Conservation (phyloP, 2,329 filamentous ascomycete genomes). For the Fusarium concolor region DNA sequence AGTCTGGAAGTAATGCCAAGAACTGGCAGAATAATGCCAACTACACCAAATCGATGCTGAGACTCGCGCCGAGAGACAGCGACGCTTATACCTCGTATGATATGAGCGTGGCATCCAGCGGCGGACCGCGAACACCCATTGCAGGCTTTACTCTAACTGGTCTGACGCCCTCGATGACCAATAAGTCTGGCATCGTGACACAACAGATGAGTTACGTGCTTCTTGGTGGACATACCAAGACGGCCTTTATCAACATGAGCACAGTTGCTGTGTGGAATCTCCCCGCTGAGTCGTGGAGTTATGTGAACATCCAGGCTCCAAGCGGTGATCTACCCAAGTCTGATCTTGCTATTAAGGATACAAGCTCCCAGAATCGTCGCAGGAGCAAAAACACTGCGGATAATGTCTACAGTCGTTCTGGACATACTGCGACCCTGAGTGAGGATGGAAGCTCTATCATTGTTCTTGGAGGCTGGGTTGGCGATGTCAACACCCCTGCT, state of each 20-base stretch:
- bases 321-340: constrained; percentile 54
- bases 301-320: constrained; percentile 72
- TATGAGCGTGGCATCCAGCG: constrained; percentile 54
- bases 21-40: constrained; percentile 75
- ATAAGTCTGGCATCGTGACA: constrained; percentile 71
- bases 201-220: constrained; percentile 84
- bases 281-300: constrained; percentile 88
- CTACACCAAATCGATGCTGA: constrained; percentile 85
- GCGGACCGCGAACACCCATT: constrained; percentile 79
- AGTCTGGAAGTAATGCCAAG: constrained; percentile 49
- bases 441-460: constrained; percentile 82
- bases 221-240: constrained; percentile 84
- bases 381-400: constrained; percentile 45
- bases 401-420: constrained; percentile 82
- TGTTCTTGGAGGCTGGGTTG: constrained; percentile 92
- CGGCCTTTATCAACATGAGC: constrained; percentile 94
- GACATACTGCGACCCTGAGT: constrained; percentile 85
- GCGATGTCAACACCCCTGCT: constrained; percentile 79
- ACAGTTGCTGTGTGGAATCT: constrained; percentile 88
- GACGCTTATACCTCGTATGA: constrained; percentile 49
- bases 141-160: constrained; percentile 88
- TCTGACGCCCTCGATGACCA: constrained; percentile 76
- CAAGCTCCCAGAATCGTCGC: constrained; percentile 11
- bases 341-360: constrained; percentile 64
- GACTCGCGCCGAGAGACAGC: constrained; percentile 62